A percentile compares a stretch with the other conserved stretches of the same genome.
Conservation (phyloP, 768 basidiomycete species). For the Hygrocybe coccinea region DNA sequence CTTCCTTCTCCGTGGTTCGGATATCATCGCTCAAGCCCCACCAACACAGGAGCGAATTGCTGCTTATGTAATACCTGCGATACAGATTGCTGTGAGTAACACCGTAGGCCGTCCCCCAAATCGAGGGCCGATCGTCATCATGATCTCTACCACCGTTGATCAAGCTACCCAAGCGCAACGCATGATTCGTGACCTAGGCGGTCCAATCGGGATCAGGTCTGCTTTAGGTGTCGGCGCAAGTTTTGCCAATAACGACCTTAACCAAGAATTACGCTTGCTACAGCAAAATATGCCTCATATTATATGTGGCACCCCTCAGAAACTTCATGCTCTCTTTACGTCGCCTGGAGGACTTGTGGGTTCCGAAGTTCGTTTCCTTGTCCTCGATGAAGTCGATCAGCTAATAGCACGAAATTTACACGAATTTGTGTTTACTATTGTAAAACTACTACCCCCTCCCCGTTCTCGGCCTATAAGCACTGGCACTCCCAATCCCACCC, state of each 20-base stretch:
- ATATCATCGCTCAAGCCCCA: constrained; percentile 98
- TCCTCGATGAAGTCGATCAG: constrained; percentile 97
- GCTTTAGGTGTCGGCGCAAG: constrained; percentile 83
- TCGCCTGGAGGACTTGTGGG: constrained; percentile 71
- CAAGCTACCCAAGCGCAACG: constrained; percentile 96
- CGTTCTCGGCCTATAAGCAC: constrained; percentile 60
- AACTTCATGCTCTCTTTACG: constrained; percentile 88
- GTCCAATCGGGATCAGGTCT: constrained; percentile 86
- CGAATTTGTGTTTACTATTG: constrained; percentile 90
- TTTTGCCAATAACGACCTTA: constrained; percentile 54
- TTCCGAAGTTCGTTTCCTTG: constrained; percentile 85
- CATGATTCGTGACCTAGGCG: constrained; percentile 91
- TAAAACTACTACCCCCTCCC: constrained; percentile 87
- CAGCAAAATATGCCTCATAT: constrained; percentile 93
- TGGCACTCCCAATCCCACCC: constrained; percentile 35
- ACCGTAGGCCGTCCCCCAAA: constrained; percentile 51
- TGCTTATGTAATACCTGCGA: constrained; percentile 90
- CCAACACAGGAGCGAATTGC: constrained; percentile 98
- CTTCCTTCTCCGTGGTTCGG: constrained; percentile 87
- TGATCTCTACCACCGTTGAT: constrained; percentile 97
- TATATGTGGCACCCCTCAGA: constrained; percentile 95
- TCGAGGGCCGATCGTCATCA: constrained; percentile 82
- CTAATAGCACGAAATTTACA: constrained; percentile 95
- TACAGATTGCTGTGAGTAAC: constrained; percentile 73
- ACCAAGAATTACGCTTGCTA: constrained; percentile 74